A percentile compares a stretch with the other conserved stretches of the same genome.
phyloP scores from a whole-genome alignment of 106 monocot genomes.

The Agapanthus africanus region DNA sequence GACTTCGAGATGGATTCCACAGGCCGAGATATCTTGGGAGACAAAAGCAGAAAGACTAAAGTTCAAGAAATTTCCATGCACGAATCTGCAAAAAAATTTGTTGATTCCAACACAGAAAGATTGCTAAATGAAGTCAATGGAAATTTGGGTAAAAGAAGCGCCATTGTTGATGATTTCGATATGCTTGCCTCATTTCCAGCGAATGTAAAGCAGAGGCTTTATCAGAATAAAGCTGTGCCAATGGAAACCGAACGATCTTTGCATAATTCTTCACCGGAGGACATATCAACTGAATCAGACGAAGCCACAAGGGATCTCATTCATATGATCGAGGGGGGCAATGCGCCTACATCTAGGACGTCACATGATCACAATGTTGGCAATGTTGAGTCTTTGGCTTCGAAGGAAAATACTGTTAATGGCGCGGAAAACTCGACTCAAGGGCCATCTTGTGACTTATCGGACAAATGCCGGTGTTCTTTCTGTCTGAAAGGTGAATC shows the following conservation, averaged over 20 bases:
- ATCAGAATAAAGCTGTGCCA: background rate
- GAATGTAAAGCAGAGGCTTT: background rate
- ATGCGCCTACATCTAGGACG: background rate
- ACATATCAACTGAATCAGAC: slow-evolving; percentile 7
- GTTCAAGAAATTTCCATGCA: background rate
- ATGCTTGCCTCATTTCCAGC: background rate
- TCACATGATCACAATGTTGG: background rate
- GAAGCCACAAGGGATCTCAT: slow-evolving; percentile 1
- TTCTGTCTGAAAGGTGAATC: slow-evolving; percentile 38
- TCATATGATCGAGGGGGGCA: background rate
- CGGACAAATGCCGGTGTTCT: slow-evolving; percentile 24
- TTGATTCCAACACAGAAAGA: background rate
- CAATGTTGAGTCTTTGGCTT: background rate
- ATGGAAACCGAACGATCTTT: background rate
- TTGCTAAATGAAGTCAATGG: background rate
- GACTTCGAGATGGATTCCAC: background rate
- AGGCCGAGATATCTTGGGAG: background rate
- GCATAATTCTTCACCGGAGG: background rate
- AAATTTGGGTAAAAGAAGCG: background rate
- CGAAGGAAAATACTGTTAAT: slow-evolving; percentile 8
- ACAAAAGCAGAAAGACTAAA: background rate
- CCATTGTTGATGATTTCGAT: background rate
- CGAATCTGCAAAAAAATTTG: background rate
- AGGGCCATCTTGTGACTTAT: too few species aligned
- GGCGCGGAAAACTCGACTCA: slow-evolving; percentile 3